Evolutionary conservation across 2,329 filamentous ascomycete genomes (phyloP), one percentile per base, ranked within the genome.

Genomic region (Ceratocystis huliohia): DNA sequence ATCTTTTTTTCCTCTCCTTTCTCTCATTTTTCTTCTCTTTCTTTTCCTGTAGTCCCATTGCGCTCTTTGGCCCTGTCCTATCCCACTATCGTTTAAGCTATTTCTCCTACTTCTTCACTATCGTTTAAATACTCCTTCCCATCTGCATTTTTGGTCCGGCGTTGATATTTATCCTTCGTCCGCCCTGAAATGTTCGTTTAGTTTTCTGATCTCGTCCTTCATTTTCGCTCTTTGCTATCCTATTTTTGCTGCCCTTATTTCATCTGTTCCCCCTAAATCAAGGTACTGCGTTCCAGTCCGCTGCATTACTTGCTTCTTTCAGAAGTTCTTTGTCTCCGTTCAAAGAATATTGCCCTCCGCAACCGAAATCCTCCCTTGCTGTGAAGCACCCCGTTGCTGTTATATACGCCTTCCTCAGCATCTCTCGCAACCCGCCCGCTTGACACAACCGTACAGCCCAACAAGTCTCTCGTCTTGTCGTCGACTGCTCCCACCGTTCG

Each of bases 31-130:
- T 13, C n/a, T 45, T 56, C 37, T 22, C 46, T n/a, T 28, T 64
- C n/a, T 37, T 33, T 61, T 63, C 48, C 59, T 56, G 28, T 20
- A 2, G 50, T 41, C 17, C 37, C 30, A 22, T 22, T 15, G 22
- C 41, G 44, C 20, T 59, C 17, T 37, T 61, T 41, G n/a, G 33
- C 33, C 22, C 61, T 65, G 44, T 30, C 46, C 44, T 41, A 48
- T 37, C 33, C 45, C 25, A 41, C 63, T 48, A 37, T 64, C 63
- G 46, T 64, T 64, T 20, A 64, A 37, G 37, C 50, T 65, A 61
- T 33, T 41, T 61, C 41, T 61, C 61, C 48, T 50, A 22, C 50
- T 61, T 61, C 20, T 57, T 45, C 41, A 62, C 59, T 62, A 41
- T 62, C 33, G 30, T 41, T 62, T 44, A 62, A 41, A 62, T n/a